Base-by-base conservation (phyloP, 176 grass and related monocot species). In the Microstegium vimineum region DNA sequence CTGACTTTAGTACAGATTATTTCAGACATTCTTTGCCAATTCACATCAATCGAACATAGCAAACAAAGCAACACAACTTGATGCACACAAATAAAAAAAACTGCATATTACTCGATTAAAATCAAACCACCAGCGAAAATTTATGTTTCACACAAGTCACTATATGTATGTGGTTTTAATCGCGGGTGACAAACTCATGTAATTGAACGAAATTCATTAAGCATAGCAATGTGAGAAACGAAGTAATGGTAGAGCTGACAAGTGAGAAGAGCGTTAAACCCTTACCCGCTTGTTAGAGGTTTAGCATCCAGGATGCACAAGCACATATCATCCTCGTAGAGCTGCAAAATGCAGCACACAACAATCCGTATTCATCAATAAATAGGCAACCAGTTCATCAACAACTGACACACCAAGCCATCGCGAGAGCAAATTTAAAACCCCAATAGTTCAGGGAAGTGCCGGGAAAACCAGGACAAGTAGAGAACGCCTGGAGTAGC, bases 311-410 rank as follows among this genome's bases (percentile, higher is more conserved):
- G 88, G 72, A 97, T 96, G 80, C 94, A 97, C 41, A 97, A 64
- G 74, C 91, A 97, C 66, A 86, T 78, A 51, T 97, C 91, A 81
- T 97, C 94, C 90, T 97, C 94, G 54, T 97, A 97, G 45, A 97
- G 84, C 94, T 97, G 81, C 62, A 85, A 80, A 74, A 78, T 81
- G 41, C 56, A 86, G 45, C 83, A 63, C 52, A 30, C 42, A 85
- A 15, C 10, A 72, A 49, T 47, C 70, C 41, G 40, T 61, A 62
- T 72, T 20, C n/a, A 42, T 79, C 3, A 85, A 79, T 56, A 70
- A 20, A 18, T 27, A 77, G 28, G 3, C 12, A 67, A 84, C 16
- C 37, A 63, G 22, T 54, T 68, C 23, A 69, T 40, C 46, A 17
- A 8, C 46, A 57, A 23, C 15, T 41, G 33, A 57, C 49, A 35